Evolutionary conservation across 371 early-diverging fungal species (phyloP).

Genomic region (Apophysomyces sp.): DNA sequence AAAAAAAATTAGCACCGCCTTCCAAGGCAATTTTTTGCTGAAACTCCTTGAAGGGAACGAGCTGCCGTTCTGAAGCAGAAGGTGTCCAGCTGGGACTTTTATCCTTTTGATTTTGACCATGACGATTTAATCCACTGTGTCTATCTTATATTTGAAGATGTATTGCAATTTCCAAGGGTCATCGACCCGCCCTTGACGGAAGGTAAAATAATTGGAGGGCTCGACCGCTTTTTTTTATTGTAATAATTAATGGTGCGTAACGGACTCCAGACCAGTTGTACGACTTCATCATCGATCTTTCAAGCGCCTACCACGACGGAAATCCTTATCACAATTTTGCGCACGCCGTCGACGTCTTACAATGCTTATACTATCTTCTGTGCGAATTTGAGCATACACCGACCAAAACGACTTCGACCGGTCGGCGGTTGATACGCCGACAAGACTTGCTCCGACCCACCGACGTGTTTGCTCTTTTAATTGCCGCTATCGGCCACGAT

Average conservation of each 20-base stretch:
- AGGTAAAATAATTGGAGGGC: constrained; percentile 40
- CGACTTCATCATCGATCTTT: constrained; percentile 60
- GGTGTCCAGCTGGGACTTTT: constrained; percentile 67
- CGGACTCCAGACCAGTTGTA: constrained; percentile 48
- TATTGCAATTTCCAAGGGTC: constrained; percentile 56
- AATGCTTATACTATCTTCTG: constrained; percentile 73
- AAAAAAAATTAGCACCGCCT: constrained; percentile 1
- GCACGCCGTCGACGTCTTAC: constrained; percentile 88
- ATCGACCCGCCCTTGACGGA: constrained; percentile 48
- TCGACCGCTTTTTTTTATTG: background rate
- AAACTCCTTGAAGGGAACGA: constrained; percentile 38
- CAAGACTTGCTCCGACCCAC: constrained; percentile 61
- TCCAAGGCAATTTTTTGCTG: too few relatives aligned
- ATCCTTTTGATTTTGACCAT: constrained; percentile 62
- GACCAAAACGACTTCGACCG: constrained; percentile 32
- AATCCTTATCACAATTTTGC: constrained; percentile 86
- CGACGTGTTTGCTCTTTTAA: constrained; percentile 69
- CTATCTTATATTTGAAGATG: constrained; percentile 64
- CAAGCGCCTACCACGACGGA: constrained; percentile 64
- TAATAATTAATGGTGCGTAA: constrained; percentile 7
- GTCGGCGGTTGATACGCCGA: constrained; percentile 25
- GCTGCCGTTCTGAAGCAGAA: constrained; percentile 38
- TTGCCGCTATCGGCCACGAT: constrained; percentile 83
- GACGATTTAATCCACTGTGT: constrained; percentile 68
- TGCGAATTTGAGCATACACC: constrained; percentile 42